Conservation (phyloP, 1,139 yeast genomes). For the Wickerhamiella pararugosa region DNA sequence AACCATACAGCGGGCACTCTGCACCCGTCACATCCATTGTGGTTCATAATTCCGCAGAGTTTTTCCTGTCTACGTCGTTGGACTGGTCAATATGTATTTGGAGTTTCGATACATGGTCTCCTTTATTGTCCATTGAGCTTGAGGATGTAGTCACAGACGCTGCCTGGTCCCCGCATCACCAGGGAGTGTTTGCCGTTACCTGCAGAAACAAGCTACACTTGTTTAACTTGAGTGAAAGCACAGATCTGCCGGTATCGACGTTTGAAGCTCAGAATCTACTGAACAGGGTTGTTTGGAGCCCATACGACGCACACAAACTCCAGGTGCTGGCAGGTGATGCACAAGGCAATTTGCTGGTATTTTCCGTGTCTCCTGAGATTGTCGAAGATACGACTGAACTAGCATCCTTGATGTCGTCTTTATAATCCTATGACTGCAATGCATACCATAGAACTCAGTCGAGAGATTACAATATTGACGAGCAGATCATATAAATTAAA, state of each 20-base stretch:
- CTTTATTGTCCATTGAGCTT: conserved; percentile 10
- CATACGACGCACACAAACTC: not conserved
- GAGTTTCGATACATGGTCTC: conserved; percentile 17
- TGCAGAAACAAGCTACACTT: conserved; percentile 34
- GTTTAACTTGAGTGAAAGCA: conserved; percentile 36
- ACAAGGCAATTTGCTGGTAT: too few relatives aligned
- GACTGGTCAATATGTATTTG: conserved; percentile 33
- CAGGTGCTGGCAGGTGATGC: too few relatives aligned
- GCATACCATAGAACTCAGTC: too few relatives aligned
- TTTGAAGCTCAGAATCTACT: not conserved
- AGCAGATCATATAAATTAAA: too few relatives aligned
- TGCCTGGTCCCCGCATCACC: conserved; percentile 30
- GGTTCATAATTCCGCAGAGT: conserved; percentile 22
- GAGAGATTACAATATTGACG: too few relatives aligned
- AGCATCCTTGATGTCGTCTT: too few relatives aligned
- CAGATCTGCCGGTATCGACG: conserved; percentile 26
- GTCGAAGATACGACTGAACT: too few relatives aligned
- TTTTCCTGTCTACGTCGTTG: conserved; percentile 25
- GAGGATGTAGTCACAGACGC: conserved; percentile 31
- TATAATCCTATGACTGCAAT: too few relatives aligned
- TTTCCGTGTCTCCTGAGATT: too few relatives aligned
- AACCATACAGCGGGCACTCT: conserved; percentile 23
- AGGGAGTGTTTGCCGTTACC: conserved; percentile 35
- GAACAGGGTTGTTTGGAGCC: conserved; percentile 3
- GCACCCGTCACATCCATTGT: conserved; percentile 27